phyloP scores from a whole-genome alignment of 2,329 filamentous ascomycete genomes.

The Aschersonia sp. region DNA sequence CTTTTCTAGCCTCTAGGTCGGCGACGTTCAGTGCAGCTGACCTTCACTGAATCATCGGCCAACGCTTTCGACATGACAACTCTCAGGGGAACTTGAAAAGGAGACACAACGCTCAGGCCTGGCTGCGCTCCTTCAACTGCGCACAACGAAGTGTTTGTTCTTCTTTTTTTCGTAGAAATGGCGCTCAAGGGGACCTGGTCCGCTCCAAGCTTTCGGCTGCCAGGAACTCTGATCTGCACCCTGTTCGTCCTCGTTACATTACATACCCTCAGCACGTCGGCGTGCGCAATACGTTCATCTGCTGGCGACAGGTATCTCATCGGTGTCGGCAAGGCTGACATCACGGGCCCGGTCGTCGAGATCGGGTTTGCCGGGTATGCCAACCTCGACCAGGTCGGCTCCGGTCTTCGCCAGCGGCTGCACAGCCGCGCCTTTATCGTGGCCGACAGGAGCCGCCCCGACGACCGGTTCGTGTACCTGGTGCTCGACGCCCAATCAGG shows the following conservation, averaged over 20 bases:
- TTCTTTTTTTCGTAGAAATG: not conserved
- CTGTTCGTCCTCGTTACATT: conserved; percentile 3
- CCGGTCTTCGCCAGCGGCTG: conserved; percentile 72
- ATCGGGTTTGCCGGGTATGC: conserved; percentile 89
- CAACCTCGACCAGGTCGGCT: conserved; percentile 66
- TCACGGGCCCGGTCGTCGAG: conserved; percentile 68
- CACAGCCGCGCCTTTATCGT: conserved; percentile 86
- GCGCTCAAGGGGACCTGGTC: not conserved
- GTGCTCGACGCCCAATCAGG: conserved; percentile 79
- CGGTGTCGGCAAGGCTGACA: conserved; percentile 43
- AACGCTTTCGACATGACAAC: too few relatives aligned
- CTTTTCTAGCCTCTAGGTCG: too few relatives aligned
- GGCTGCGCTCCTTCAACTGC: too few relatives aligned
- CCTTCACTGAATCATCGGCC: too few relatives aligned
- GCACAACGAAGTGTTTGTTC: too few relatives aligned
- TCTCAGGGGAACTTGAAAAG: too few relatives aligned
- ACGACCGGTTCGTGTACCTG: conserved; percentile 71
- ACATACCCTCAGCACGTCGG: not conserved
- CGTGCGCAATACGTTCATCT: not conserved
- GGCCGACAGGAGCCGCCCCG: conserved; percentile 47
- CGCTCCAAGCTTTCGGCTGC: not conserved
- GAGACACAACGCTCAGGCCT: too few relatives aligned
- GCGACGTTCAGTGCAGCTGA: too few relatives aligned
- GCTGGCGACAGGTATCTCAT: conserved; percentile 29
- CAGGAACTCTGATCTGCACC: conserved; percentile 2